Conservation (phyloP, 768 basidiomycete genomes). For the Guyanaporus albipodus region DNA sequence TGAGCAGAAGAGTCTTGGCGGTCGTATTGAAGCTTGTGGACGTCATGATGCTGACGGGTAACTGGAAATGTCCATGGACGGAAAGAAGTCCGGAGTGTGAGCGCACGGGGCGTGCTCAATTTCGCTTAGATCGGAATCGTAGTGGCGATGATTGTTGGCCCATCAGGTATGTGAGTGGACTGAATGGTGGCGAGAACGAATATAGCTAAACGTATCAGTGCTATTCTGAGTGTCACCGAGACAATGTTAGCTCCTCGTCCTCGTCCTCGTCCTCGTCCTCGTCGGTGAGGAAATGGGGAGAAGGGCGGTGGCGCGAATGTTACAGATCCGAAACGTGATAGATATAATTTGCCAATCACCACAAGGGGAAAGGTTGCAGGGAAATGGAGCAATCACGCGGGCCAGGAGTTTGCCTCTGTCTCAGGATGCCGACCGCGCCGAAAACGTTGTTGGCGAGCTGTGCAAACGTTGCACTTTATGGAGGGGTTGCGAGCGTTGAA, state of each 20-base stretch:
- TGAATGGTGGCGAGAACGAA: too few relatives aligned
- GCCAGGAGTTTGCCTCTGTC: constrained; percentile 2
- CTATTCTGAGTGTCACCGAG: too few relatives aligned
- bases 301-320: too few relatives aligned
- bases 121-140: constrained; percentile 31
- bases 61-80: constrained; percentile 1
- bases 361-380: constrained; percentile 10
- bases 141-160: constrained; percentile 22
- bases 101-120: constrained; percentile 22
- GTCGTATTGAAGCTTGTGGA: not conserved
- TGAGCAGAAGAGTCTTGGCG: not conserved
- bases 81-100: constrained; percentile 9
- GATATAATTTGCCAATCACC: constrained; percentile 7
- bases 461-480: constrained; percentile 9
- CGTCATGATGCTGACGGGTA: not conserved
- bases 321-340: constrained; percentile 19
- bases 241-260: too few relatives aligned
- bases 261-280: too few relatives aligned
- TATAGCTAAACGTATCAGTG: constrained; percentile 4
- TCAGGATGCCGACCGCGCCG: constrained; percentile 19
- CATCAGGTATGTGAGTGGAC: constrained; percentile 13
- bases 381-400: constrained; percentile 9
- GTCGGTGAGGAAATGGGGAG: too few relatives aligned
- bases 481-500: not conserved
- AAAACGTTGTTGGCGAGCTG: constrained; percentile 23